Base-by-base conservation (phyloP, 2,329 filamentous ascomycete species). In the Colletotrichum higginsianum region DNA sequence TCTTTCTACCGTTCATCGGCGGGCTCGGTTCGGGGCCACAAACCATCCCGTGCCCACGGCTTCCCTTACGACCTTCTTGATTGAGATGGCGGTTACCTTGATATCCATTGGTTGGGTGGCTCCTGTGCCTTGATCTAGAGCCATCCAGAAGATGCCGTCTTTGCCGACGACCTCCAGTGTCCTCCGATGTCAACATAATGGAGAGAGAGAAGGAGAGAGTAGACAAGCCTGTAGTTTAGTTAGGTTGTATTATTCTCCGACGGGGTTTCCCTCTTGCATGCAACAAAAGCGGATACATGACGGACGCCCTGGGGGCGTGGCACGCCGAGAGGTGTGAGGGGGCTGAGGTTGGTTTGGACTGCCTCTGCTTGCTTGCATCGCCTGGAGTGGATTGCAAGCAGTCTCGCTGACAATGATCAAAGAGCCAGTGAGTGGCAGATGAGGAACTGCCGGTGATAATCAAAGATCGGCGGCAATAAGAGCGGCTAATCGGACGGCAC, bases 381-480 rank as follows among this genome's bases (percentile, higher is more conserved):
- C 38, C 46, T 55, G 30, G 40, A 42, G 42, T 15, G 61, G 35
- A 23, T 57, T 44, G 60, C 44, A 71, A 63, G 26, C 23, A 57
- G 40, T 60, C 47, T 26, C 23, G 47, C 57, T 53, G 65, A 46
- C 53, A 65, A 63, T 57, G 53, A 68, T 60, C 52, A 64, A 30
- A 68, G 38, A 44, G 18, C 46, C 23, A 18, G 56, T 46, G 26
- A 13, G 30, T 53, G 38, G 57, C 42, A 56, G 70, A 66, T 66
- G 46, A 47, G 61, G 66, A 71, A 72, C 70, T 72, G 55, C 70
- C 70, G 61, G 66, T 46, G 61, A 72, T 46, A 56, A 72, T 72
- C 55, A 66, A n/a, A 23, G 66, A 72, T 71, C 61, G 40, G 55
- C 70, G 46, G 40, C 52, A 47, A 23, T 49, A 38, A 49, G n/a